phyloP scores from a whole-genome alignment of 2,329 filamentous ascomycete species.

The Gnomoniopsis smithogilvyi region DNA sequence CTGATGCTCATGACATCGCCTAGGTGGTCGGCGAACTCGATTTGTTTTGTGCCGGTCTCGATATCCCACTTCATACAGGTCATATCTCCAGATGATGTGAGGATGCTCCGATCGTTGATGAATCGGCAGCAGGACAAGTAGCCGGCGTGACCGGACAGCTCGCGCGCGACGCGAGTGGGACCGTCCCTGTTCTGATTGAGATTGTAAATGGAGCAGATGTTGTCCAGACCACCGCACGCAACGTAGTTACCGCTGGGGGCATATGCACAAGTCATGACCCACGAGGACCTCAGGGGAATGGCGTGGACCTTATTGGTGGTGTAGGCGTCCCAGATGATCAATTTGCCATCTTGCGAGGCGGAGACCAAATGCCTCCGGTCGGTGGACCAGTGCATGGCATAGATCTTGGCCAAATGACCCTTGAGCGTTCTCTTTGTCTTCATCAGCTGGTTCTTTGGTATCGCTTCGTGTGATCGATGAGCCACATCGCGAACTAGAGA shows the following conservation, averaged over 20 bases:
- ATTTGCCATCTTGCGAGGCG: constrained; percentile 96
- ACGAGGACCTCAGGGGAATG: constrained; percentile 93
- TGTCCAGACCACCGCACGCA: constrained; percentile 96
- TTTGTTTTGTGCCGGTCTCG: constrained; percentile 94
- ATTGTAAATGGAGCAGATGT: constrained; percentile 99
- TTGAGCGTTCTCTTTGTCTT: constrained; percentile 96
- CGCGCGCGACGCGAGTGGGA: constrained; percentile 92
- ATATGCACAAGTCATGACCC: constrained; percentile 99
- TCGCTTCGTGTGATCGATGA: constrained; percentile 84
- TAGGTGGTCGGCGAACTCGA: constrained; percentile 96
- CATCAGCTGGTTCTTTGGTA: constrained; percentile 91
- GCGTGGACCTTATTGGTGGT: constrained; percentile 99
- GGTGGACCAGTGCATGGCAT: constrained; percentile 99
- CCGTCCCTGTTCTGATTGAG: constrained; percentile 91
- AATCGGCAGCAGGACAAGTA: constrained; percentile 98
- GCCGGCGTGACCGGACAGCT: constrained; percentile 93
- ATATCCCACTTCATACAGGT: constrained; percentile 99
- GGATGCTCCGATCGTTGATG: constrained; percentile 95
- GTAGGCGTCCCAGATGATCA: constrained; percentile 99
- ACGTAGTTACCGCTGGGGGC: constrained; percentile 98
- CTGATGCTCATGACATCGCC: constrained; percentile 99
- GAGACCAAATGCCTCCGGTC: constrained; percentile 96
- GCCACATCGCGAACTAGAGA: constrained; percentile 82
- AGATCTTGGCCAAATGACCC: constrained; percentile 98
- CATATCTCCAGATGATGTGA: constrained; percentile 98